Evolutionary conservation across 2,329 filamentous ascomycete species (phyloP), one percentile per base, ranked within the genome.

Genomic region (Thermoascus crustaceus): DNA sequence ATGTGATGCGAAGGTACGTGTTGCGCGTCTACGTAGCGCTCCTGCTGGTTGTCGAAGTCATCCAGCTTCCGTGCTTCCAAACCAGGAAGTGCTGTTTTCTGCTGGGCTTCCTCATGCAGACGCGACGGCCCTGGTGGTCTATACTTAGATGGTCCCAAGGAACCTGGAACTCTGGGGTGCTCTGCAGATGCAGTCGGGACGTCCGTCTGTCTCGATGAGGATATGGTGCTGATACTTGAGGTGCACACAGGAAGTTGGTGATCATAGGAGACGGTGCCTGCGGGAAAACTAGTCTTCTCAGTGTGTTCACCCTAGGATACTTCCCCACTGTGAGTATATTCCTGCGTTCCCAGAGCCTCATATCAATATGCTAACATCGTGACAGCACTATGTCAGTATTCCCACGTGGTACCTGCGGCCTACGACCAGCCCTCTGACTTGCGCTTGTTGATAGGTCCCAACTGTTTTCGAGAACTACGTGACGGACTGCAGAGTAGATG

Each of bases 401-500:
- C 34, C 37, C 38, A 37, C 38, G 19, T 40, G 43, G 44, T 36
- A 36, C 33, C 25, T 39, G 39, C 37, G 26, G 33, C 27, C 46
- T 4, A 26, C 7, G 18, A 16, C 11, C 5, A 7, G n/a, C n/a
- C 11, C 18, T 35, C 38, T 44, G 24, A 44, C 30, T 23, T 4
- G 24, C 21, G 10, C 35, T 39, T 24, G 14, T 16, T 42, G 58
- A 49, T 61, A 87, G 81, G 88, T 94, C 34, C 91, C 91, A 1
- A 98, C 91, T 30, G 91, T 98, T 23, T 98, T 98, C 64, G 91
- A 98, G 60, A 98, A 98, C 68, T 98, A 98, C 57, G 91, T 98
- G 46, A 98, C 91, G 50, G 91, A 98, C 67, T 98, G 91, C 66
- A 77, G 89, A 67, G 91, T 98, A 41, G 91, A 98, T 60, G 91